A percentile compares a stretch with the other conserved stretches of the same genome.
phyloP scores from a whole-genome alignment of 1,139 yeast genomes.

The Sugiyamaella paludigena region DNA sequence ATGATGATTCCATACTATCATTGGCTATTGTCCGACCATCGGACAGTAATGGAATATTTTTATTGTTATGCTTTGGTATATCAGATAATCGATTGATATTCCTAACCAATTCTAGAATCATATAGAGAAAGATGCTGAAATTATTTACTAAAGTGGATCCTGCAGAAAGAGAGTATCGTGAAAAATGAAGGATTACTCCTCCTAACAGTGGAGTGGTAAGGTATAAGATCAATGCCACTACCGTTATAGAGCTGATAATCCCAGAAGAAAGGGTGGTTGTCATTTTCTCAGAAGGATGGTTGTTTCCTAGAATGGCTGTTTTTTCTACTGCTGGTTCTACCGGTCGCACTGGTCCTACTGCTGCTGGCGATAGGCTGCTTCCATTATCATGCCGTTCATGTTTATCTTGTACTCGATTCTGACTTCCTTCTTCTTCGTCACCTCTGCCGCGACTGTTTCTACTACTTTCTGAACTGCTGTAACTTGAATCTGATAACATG shows the following conservation, averaged over 20 bases:
- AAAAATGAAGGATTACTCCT: conserved; percentile 22
- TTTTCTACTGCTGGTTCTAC: no score
- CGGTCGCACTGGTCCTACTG: no score
- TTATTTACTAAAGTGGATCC: conserved; percentile 27
- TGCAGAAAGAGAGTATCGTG: conserved; percentile 24
- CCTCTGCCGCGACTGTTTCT: no score
- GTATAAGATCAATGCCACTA: conserved; percentile 19
- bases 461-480: no score
- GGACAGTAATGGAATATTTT: no score
- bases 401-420: background rate
- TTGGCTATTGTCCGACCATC: no score
- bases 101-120: conserved; percentile 26
- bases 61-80: no score
- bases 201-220: conserved; percentile 28
- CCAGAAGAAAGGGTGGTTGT: background rate
- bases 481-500: no score
- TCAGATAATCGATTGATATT: conserved; percentile 15
- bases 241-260: conserved; percentile 1
- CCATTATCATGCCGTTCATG: background rate
- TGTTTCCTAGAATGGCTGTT: no score
- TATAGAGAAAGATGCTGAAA: conserved; percentile 29
- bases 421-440: background rate
- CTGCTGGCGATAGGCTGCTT: no score
- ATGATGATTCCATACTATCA: no score
- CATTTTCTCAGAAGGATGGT: conserved; percentile 1